These are phyloP conservation scores for Rhexocercosporidium sp. DNA, from an alignment of 2,329 filamentous ascomycete genomes.

Conservation along the genomic window DNA sequence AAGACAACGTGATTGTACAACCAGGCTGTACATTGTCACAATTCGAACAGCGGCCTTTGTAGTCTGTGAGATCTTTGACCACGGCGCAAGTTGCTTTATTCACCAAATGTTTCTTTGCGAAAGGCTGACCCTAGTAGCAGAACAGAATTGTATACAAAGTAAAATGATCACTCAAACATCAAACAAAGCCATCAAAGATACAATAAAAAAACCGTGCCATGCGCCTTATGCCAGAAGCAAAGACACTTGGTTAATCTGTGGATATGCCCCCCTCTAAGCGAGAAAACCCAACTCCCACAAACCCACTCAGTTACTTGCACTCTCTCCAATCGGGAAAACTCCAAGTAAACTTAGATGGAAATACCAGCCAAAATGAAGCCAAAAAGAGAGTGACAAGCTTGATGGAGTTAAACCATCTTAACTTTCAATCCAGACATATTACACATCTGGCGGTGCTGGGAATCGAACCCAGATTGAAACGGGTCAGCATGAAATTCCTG, in stretches of 20 bases:
- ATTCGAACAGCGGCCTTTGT: too few relatives aligned
- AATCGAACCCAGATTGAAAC: conserved; percentile 38
- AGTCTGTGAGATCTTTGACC: too few relatives aligned
- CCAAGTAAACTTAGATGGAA: neutral
- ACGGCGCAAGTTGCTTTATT: too few relatives aligned
- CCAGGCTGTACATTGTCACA: too few relatives aligned
- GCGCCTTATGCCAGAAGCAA: too few relatives aligned
- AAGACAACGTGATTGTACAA: too few relatives aligned
- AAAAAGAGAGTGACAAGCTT: conserved; percentile 6
- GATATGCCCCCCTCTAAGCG: neutral
- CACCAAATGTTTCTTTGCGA: too few relatives aligned
- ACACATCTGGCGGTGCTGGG: conserved; percentile 30
- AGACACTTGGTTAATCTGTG: neutral
- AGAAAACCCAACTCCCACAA: conserved; percentile 3
- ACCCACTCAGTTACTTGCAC: neutral
- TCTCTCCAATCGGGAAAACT: neutral
- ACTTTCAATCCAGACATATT: conserved; percentile 19
- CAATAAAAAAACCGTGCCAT: neutral
- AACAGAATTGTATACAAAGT: too few relatives aligned
- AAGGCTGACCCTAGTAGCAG: too few relatives aligned
- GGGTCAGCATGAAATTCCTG: conserved; percentile 23
- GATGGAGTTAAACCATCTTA: conserved; percentile 18
- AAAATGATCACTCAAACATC: neutral
- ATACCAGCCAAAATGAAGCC: neutral
- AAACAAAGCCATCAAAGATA: neutral